These are phyloP conservation scores for Salicornia ramosissima DNA, from an alignment of 148 eudicot genomes.

Conservation along the genomic window DNA sequence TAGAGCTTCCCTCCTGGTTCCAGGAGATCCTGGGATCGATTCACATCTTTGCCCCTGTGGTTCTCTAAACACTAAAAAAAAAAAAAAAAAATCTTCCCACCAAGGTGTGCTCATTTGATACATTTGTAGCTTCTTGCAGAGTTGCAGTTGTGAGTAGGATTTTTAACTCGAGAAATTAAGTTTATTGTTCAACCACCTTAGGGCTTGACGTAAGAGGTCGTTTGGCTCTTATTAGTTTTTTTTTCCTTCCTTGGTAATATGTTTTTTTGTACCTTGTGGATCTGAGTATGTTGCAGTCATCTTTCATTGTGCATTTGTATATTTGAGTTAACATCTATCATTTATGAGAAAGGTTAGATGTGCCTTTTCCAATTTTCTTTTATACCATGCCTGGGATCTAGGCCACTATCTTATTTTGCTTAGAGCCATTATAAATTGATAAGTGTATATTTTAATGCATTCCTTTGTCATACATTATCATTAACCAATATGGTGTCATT, in stretches of 20 bases:
- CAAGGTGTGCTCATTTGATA: neutral
- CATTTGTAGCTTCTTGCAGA: neutral
- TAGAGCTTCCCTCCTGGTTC: no score
- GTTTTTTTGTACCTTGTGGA: neutral
- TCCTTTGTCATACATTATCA: neutral
- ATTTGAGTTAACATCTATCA: neutral
- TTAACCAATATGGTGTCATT: neutral
- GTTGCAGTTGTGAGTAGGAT: neutral
- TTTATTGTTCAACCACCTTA: neutral
- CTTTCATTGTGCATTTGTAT: neutral
- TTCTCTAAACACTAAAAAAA: no score
- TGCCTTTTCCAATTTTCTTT: neutral
- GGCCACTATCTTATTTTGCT: neutral
- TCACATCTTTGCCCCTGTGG: no score
- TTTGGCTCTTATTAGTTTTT: neutral
- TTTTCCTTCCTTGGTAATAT: neutral
- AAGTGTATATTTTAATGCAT: conserved; percentile 2
- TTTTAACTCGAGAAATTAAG: neutral
- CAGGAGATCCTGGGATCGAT: no score
- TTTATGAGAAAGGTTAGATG: neutral
- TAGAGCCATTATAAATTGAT: neutral
- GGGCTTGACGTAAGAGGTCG: neutral
- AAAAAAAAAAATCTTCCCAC: neutral
- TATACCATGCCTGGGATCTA: neutral
- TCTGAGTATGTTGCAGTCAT: neutral